A percentile compares a stretch with the other conserved stretches of the same genome.
Conservation (phyloP, 148 eudicot genomes). For the Polygonum aviculare region DNA sequence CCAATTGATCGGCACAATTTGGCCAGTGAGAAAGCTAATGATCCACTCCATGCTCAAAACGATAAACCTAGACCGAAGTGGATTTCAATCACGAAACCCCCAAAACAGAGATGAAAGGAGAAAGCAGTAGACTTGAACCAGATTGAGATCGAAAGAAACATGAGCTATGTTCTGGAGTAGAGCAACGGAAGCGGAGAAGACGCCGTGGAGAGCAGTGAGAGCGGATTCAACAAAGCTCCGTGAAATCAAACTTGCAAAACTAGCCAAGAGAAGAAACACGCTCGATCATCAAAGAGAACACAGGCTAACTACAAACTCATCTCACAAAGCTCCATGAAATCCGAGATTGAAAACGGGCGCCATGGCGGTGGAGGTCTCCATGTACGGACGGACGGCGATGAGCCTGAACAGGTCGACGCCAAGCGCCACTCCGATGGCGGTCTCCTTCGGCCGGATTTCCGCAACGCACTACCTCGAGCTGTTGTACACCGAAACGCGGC, state of each 20-base stretch:
- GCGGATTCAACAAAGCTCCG: slow-evolving; percentile 22
- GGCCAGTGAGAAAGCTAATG: background rate
- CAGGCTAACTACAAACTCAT: too few relatives aligned
- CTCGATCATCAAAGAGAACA: too few relatives aligned
- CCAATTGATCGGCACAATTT: background rate
- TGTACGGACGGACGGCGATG: too few relatives aligned
- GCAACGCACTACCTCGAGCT: too few relatives aligned
- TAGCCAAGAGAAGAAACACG: too few relatives aligned
- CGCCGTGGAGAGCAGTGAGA: slow-evolving; percentile 48
- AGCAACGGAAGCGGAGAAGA: slow-evolving; percentile 68
- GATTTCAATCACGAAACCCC: background rate
- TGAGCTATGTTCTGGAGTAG: slow-evolving; percentile 77
- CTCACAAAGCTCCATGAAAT: background rate
- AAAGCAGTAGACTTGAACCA: slow-evolving; percentile 47
- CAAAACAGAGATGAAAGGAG: background rate
- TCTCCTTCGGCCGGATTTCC: too few relatives aligned
- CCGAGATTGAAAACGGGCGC: too few relatives aligned
- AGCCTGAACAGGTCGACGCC: too few relatives aligned
- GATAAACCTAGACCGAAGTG: background rate
- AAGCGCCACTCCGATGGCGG: too few relatives aligned
- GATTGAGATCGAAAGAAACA: slow-evolving; percentile 55
- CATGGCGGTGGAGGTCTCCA: too few relatives aligned
- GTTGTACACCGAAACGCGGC: too few relatives aligned
- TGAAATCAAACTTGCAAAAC: too few relatives aligned
- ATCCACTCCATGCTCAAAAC: background rate